These are phyloP conservation scores for Paecilomyces dactylethromorphus DNA, from an alignment of 2,329 filamentous ascomycete genomes.

Conservation along the genomic window DNA sequence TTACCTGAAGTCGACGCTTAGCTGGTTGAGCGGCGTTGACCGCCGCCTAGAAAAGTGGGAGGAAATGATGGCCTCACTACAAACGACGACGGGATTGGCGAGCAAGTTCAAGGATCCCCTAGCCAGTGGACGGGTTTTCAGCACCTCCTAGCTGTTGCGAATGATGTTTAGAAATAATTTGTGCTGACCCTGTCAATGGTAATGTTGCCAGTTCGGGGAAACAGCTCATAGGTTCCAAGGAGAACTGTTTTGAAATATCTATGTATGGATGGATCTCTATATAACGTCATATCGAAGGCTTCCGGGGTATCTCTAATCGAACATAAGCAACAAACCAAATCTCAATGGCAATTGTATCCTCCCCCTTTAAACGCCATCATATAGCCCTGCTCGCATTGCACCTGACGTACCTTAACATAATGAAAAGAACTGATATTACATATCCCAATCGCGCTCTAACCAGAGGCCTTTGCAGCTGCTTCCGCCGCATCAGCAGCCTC, in stretches of 20 bases:
- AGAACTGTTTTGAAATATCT: neutral
- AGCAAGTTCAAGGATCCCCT: no score
- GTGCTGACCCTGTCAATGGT: no score
- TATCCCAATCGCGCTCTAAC: neutral
- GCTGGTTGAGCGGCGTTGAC: no score
- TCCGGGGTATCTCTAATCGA: neutral
- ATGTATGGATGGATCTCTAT: neutral
- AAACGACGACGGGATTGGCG: no score
- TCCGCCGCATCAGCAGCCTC: conserved; percentile 32
- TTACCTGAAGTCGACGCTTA: no score
- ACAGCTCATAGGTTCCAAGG: neutral
- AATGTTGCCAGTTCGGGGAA: no score
- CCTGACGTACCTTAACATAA: neutral
- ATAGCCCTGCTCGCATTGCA: neutral
- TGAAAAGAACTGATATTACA: neutral
- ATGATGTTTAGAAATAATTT: no score
- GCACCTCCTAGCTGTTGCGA: no score
- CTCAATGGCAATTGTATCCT: neutral
- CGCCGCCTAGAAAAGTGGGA: no score
- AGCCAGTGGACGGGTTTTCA: no score
- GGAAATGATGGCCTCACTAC: no score
- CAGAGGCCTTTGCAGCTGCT: neutral
- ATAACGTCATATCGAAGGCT: neutral
- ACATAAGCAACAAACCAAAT: neutral
- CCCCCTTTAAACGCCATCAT: neutral